Base-by-base conservation (phyloP, 345 rosid species). In the Dimocarpus longan region DNA sequence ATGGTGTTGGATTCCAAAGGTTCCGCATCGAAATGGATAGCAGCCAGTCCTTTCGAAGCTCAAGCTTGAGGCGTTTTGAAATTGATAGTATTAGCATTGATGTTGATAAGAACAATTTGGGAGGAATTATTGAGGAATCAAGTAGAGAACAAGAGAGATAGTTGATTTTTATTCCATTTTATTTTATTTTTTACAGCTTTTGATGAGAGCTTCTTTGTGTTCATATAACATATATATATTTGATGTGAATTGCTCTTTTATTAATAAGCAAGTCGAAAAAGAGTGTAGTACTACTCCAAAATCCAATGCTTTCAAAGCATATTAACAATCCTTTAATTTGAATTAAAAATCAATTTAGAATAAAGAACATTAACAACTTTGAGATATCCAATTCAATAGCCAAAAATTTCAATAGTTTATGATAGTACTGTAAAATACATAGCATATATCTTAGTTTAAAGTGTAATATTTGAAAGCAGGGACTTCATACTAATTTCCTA, bases 11-110 rank as follows among this genome's bases (percentile, higher is more conserved):
- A n/a, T 82, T 84, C 19, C 89, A 89, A n/a, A 86, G 79, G 74
- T 91, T 91, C 77, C 84, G n/a, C 0, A 75, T 89, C 16, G 91
- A 90, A 28, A 78, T 89, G 88, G 95, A 90, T 43, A 81, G 65
- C 26, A 54, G 85, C 54, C 6, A 77, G 65, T 87, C 85, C 0
- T 83, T 85, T 74, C 84, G 73, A 56, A 83, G 84, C 62, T 24
- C 79, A 16, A 82, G 88, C 86, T 60, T 89, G 59, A 83, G 86
- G 84, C 80, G 85, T 76, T 83, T 91, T 18, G 90, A 89, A 73
- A 66, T 64, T 19, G 21, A 69, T 8, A 87, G 80, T 69, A 12
- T 80, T 68, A 74, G 85, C 80, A 39, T 87, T 50, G 88, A 89
- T 46, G 67, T 75, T 68, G 86, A 84, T 76, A 60, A 68, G 72